phyloP scores from a whole-genome alignment of 139 green algal genomes.

The Tetratostichococcus sp. region DNA sequence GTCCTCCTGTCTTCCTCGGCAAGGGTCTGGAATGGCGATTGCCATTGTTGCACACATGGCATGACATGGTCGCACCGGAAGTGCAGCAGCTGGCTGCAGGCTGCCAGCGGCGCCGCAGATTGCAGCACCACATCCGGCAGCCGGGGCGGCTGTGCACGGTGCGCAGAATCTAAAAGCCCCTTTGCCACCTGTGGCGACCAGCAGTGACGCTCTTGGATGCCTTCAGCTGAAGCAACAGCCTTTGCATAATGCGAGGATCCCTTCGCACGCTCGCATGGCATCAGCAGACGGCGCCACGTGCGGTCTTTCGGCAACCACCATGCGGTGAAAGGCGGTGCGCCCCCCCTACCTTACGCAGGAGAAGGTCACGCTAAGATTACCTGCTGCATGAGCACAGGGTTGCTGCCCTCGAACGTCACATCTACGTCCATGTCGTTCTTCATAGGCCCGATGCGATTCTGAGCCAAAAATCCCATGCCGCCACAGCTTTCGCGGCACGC shows the following conservation, averaged over 20 bases:
- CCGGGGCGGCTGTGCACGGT: neutral
- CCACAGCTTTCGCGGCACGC: conserved; percentile 78
- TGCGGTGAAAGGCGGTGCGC: too few species aligned
- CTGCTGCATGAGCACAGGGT: conserved; percentile 92
- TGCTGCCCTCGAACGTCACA: conserved; percentile 89
- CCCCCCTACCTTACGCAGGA: too few species aligned
- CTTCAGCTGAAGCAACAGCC: too few species aligned
- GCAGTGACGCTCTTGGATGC: too few species aligned
- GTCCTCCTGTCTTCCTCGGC: too few species aligned
- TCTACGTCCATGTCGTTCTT: conserved; percentile 87
- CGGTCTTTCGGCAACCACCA: too few species aligned
- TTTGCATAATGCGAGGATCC: too few species aligned
- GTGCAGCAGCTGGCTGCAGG: conserved; percentile 40
- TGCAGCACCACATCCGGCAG: neutral
- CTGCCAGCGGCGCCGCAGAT: neutral
- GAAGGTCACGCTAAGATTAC: conserved; percentile 26
- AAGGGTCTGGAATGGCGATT: too few species aligned
- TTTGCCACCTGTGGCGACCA: conserved; percentile 15
- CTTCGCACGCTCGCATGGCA: too few species aligned
- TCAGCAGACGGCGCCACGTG: too few species aligned
- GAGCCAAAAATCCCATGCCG: conserved; percentile 62
- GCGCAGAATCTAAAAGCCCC: conserved; percentile 32
- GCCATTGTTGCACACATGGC: too few species aligned
- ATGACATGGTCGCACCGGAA: conserved; percentile 21
- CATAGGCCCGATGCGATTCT: conserved; percentile 82